Conservation (phyloP, 2,329 filamentous ascomycete genomes). For the Coleophoma cylindrospora region DNA sequence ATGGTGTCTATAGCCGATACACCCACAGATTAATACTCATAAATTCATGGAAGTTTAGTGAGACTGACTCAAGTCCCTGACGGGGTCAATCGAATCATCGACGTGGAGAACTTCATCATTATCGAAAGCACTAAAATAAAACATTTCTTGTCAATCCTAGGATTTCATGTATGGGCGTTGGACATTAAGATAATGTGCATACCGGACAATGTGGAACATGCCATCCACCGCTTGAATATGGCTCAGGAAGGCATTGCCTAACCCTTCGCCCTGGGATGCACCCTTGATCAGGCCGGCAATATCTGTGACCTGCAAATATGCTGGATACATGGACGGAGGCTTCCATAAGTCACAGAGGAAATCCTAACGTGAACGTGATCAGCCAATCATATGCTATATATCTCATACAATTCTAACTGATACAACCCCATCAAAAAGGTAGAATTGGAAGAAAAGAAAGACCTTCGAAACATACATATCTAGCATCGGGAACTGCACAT, state of each 20-base stretch:
- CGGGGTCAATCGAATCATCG: slow-evolving; percentile 40
- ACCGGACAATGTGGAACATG: slow-evolving; percentile 40
- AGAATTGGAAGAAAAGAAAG: not conserved
- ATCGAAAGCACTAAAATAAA: slow-evolving; percentile 31
- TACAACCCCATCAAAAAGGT: not conserved
- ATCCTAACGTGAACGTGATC: slow-evolving; percentile 25
- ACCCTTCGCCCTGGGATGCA: slow-evolving; percentile 36
- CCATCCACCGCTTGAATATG: slow-evolving; percentile 41
- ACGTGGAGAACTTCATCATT: slow-evolving; percentile 40
- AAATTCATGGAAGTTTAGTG: not conserved
- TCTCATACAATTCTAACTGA: not conserved
- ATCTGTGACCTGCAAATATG: slow-evolving; percentile 39
- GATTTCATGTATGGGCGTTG: too few species aligned
- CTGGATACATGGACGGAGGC: slow-evolving; percentile 38
- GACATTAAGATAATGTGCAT: slow-evolving; percentile 2
- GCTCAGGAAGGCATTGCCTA: slow-evolving; percentile 39
- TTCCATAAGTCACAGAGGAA: slow-evolving; percentile 40
- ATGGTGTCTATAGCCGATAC: slow-evolving; percentile 27
- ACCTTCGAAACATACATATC: slow-evolving; percentile 32
- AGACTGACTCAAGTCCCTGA: slow-evolving; percentile 34
- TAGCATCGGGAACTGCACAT: slow-evolving; percentile 37
- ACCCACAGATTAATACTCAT: slow-evolving; percentile 1
- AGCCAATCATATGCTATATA: not conserved
- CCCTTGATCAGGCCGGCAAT: slow-evolving; percentile 41
- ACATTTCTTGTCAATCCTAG: too few species aligned